Evolutionary conservation across 1,139 yeast genomes (phyloP), one percentile per base, ranked within the genome.

Genomic region (Debaryomyces psychrophilus): DNA sequence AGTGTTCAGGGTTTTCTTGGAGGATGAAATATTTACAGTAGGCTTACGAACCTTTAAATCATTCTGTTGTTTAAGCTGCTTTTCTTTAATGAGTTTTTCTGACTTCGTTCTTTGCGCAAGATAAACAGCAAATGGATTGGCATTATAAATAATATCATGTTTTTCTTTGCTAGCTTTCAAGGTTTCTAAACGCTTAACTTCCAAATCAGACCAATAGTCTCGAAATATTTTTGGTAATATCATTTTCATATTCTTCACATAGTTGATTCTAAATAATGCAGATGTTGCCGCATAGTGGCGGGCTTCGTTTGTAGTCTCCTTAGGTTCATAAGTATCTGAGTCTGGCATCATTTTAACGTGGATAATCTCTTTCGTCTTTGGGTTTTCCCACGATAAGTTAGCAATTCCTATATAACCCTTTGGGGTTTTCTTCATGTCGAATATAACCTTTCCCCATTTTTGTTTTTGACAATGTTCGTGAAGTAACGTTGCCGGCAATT

Each of bases 231-330:
- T 81, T 0, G 98, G 98, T 20, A 93, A 73, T 57, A 90, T 85
- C 90, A 90, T 85, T 55, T 87, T 89, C 68, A 92, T 67, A 60
- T 89, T 90, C 55, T 90, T 90, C 54, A 85, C 83, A 50, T 83
- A 88, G 31, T 92, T 85, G 12, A 93, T 77, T 26, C 97, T 73
- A 61, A 83, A 92, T 51, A 93, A 64, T 0, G 93, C 92, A 58
- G 85, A 89, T 0, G 97, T 92, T 0, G 99, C 97, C 1, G 92
- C 90, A 60, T 79, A 79, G 62, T 92, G 96, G 43, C 97, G 77
- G 2, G 98, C 97, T 57, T 92, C 98, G 35, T 90, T 73, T 7
- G 95, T 79, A 0, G 97, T 89, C 44, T 80, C 85, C 57, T 86
- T 88, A 0, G 90, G 84, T n/a, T 68, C 63, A 15, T 83, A 74